phyloP scores from a whole-genome alignment of 345 rosid species.

The Geranium brycei region DNA sequence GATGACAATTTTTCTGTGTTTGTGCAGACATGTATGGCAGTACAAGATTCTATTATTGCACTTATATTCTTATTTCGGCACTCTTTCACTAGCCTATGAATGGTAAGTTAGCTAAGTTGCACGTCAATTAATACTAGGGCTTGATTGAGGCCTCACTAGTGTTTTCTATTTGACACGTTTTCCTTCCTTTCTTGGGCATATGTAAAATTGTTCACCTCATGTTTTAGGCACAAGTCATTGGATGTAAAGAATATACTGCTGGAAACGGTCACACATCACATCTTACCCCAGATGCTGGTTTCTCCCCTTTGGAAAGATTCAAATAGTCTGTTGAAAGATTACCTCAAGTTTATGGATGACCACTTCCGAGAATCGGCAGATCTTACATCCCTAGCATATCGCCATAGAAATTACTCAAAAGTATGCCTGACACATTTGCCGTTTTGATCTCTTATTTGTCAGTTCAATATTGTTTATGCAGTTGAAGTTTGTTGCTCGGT shows the following conservation, averaged over 20 bases:
- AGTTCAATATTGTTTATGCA: background rate
- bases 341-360: slow-evolving; percentile 95
- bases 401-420: slow-evolving; percentile 92
- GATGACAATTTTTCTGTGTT: slow-evolving; percentile 9
- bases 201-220: slow-evolving; percentile 4
- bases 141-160: background rate
- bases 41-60: slow-evolving; percentile 84
- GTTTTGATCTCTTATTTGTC: background rate
- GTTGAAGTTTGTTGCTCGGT: background rate
- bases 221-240: slow-evolving; percentile 66
- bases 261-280: slow-evolving; percentile 83
- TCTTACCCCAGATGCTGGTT: slow-evolving; percentile 66
- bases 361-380: slow-evolving; percentile 94
- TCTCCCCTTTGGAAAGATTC: slow-evolving; percentile 78
- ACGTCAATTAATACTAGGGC: background rate
- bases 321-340: slow-evolving; percentile 64
- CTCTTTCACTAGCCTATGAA: slow-evolving; percentile 60
- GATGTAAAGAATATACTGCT: slow-evolving; percentile 95
- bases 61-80: slow-evolving; percentile 73
- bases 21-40: slow-evolving; percentile 67
- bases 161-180: too few species aligned
- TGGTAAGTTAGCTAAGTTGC: slow-evolving; percentile 25
- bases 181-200: too few species aligned
- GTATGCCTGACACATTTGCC: slow-evolving; percentile 25
- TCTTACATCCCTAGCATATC: slow-evolving; percentile 92